A percentile compares a stretch with the other conserved stretches of the same genome.
Conservation (phyloP, 2,329 filamentous ascomycete species). For the Trichoderma lentiforme region DNA sequence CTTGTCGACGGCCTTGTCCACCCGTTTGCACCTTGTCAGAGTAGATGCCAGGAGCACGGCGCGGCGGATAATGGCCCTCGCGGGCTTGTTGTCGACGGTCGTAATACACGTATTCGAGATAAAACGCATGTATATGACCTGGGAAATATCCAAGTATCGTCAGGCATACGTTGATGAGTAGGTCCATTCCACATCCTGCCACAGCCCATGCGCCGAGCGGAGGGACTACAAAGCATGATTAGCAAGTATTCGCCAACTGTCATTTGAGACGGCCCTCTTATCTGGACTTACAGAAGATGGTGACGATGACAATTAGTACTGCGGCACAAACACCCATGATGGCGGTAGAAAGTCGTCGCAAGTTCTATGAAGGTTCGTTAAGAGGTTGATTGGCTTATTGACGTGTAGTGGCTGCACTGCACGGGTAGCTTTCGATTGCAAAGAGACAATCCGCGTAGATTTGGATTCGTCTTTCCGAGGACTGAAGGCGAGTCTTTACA, state of each 20-base stretch:
- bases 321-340: constrained; percentile 50
- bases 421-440: not conserved
- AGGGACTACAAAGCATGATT: constrained; percentile 51
- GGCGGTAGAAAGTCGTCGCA: constrained; percentile 19
- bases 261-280: not conserved
- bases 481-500: not conserved
- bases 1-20: constrained; percentile 50
- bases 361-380: not conserved
- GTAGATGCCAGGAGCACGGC: constrained; percentile 66
- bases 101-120: constrained; percentile 80
- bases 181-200: constrained; percentile 62
- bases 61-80: constrained; percentile 52
- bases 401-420: not conserved
- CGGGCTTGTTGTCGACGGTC: constrained; percentile 63
- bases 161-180: constrained; percentile 65
- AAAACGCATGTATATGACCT: constrained; percentile 77
- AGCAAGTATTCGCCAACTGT: not conserved
- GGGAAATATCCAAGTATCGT: constrained; percentile 71
- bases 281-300: constrained; percentile 47
- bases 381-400: not conserved
- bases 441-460: not conserved
- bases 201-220: constrained; percentile 62
- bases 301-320: constrained; percentile 50
- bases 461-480: not conserved
- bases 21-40: constrained; percentile 70